Percentiles rank a stretch among this genome's conserved stretches.
Evolutionary conservation across 106 monocot species (phyloP).

Genomic region (Agapanthus africanus): DNA sequence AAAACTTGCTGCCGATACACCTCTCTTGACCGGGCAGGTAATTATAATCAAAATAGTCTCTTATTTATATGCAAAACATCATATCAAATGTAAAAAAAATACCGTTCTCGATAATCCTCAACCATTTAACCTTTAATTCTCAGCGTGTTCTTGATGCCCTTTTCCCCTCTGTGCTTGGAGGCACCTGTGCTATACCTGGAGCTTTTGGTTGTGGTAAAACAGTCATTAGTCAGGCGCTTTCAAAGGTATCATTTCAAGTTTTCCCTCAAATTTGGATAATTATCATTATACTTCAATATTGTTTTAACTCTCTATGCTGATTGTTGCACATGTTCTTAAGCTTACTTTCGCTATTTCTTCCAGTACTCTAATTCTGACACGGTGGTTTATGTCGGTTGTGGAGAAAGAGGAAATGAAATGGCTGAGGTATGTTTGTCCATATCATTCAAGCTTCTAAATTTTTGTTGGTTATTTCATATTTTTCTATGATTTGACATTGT

Average conservation of each 20-base stretch:
- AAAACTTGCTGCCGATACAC: constrained; percentile 96
- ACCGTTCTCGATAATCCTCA: not conserved
- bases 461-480: not conserved
- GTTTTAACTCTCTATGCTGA: not conserved
- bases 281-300: not conserved
- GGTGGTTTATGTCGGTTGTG: constrained; percentile 98
- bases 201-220: constrained; percentile 99
- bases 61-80: not conserved
- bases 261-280: not conserved
- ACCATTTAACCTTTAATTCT: not conserved
- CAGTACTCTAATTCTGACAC: constrained; percentile 99
- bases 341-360: not conserved
- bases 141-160: constrained; percentile 99
- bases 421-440: constrained; percentile 62
- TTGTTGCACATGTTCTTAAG: not conserved
- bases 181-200: constrained; percentile 99
- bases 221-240: constrained; percentile 99
- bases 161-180: constrained; percentile 98
- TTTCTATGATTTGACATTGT: not conserved
- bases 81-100: not conserved
- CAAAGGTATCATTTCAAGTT: constrained; percentile 50
- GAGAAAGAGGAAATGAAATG: constrained; percentile 99
- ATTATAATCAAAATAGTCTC: not conserved
- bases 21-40: constrained; percentile 98
- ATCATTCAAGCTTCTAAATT: constrained; percentile 4